Conservation (phyloP, 148 eudicot genomes). For the Silene conica region DNA sequence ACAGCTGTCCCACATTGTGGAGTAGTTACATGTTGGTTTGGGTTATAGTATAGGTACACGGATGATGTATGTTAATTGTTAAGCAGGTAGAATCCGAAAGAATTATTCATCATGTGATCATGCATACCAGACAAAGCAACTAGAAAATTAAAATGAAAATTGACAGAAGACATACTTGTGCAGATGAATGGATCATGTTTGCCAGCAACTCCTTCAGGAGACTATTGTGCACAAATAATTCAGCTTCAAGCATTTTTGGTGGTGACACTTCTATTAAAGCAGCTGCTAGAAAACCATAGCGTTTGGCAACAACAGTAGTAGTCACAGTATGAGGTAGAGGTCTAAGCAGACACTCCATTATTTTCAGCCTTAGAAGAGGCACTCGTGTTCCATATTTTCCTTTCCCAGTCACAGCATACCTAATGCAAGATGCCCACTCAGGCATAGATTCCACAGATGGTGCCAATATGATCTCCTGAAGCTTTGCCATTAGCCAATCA, state of each 20-base stretch:
- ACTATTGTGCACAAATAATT: conserved; percentile 57
- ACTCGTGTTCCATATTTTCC: conserved; percentile 75
- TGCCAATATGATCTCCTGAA: conserved; percentile 73
- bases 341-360: conserved; percentile 65
- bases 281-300: conserved; percentile 81
- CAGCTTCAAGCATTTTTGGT: conserved; percentile 63
- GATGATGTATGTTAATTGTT: background rate
- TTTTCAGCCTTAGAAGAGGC: conserved; percentile 72
- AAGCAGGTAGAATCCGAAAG: background rate
- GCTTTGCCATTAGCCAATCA: conserved; percentile 69
- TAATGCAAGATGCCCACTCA: conserved; percentile 92
- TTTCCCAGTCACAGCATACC: conserved; percentile 96
- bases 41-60: background rate
- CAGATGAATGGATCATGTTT: conserved; percentile 89
- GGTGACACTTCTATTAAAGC: conserved; percentile 84
- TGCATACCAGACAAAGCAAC: background rate
- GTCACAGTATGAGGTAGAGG: conserved; percentile 70
- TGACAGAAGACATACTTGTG: conserved; percentile 54
- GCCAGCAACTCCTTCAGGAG: conserved; percentile 74
- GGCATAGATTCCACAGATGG: conserved; percentile 95
- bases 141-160: background rate
- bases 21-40: background rate
- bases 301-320: conserved; percentile 85
- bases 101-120: background rate
- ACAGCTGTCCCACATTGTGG: background rate